Evolutionary conservation across 1,284 basidiomycete genomes (phyloP).

Genomic region (Puccinia brachypodii): DNA sequence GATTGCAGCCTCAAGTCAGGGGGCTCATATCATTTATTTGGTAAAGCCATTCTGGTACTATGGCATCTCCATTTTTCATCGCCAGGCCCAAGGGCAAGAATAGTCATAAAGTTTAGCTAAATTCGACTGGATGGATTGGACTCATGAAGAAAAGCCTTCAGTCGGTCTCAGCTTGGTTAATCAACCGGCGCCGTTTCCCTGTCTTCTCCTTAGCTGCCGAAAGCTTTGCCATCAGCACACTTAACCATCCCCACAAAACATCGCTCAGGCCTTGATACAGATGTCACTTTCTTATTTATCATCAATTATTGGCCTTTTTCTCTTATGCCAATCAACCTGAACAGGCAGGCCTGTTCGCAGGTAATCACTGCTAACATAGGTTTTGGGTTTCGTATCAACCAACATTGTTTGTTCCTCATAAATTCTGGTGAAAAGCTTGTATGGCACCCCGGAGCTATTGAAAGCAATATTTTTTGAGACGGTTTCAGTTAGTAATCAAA

Average conservation of each 20-base stretch:
- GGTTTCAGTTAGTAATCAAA: not conserved
- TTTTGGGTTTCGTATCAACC: conserved; percentile 66
- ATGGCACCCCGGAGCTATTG: conserved; percentile 25
- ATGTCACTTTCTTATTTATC: not conserved
- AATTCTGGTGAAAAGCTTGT: conserved; percentile 33
- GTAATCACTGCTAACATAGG: conserved; percentile 57
- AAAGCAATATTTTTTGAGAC: not conserved
- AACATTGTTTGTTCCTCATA: conserved; percentile 21
- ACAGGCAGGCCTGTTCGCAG: not conserved
- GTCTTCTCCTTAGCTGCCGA: not conserved
- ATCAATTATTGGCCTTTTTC: not conserved
- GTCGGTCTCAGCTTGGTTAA: not conserved
- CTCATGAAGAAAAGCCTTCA: too few species aligned
- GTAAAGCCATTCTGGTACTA: too few species aligned
- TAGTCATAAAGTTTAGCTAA: too few species aligned
- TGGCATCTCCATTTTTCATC: too few species aligned
- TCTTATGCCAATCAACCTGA: not conserved
- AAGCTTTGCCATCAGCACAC: not conserved
- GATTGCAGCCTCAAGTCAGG: too few species aligned
- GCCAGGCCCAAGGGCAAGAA: too few species aligned
- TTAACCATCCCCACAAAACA: not conserved
- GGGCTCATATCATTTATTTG: too few species aligned
- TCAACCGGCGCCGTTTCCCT: not conserved
- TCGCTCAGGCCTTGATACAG: not conserved
- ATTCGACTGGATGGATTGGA: too few species aligned